Evolutionary conservation across 768 basidiomycete genomes (phyloP).

Genomic region (Royoungia palumana): DNA sequence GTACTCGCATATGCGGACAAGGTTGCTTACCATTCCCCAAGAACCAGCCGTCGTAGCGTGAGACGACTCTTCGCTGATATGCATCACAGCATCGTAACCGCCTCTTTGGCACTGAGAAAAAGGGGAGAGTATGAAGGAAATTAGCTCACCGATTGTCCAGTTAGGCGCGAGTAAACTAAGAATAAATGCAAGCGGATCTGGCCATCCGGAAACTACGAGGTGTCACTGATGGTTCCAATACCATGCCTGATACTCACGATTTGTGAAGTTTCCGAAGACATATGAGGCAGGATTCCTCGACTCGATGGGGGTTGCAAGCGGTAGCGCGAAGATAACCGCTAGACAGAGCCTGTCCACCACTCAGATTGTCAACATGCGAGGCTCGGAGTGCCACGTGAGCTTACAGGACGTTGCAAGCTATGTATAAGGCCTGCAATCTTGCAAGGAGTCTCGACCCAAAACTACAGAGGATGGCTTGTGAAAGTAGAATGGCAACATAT

Average conservation of each 20-base stretch:
- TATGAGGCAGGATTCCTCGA: slow-evolving; percentile 56
- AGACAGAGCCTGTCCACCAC: slow-evolving; percentile 12
- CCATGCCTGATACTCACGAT: slow-evolving; percentile 36
- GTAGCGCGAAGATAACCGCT: slow-evolving; percentile 51
- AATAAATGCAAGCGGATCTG: slow-evolving; percentile 44
- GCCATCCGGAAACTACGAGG: slow-evolving; percentile 38
- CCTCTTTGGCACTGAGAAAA: slow-evolving; percentile 17
- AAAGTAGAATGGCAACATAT: slow-evolving; percentile 54
- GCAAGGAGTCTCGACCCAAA: slow-evolving; percentile 66
- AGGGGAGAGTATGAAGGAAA: too few species aligned
- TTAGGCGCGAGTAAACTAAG: slow-evolving; percentile 45
- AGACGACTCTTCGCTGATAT: slow-evolving; percentile 51
- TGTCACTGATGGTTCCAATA: not conserved
- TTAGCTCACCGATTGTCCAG: slow-evolving; percentile 34
- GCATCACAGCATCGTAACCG: slow-evolving; percentile 47
- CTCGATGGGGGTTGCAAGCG: slow-evolving; percentile 54
- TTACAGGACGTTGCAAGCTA: slow-evolving; percentile 38
- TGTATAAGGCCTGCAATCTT: slow-evolving; percentile 55
- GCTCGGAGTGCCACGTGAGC: slow-evolving; percentile 4
- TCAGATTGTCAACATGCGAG: not conserved
- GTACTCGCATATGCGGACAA: not conserved
- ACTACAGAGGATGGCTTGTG: slow-evolving; percentile 62
- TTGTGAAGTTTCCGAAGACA: slow-evolving; percentile 58
- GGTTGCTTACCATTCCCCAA: slow-evolving; percentile 46
- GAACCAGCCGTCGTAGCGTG: slow-evolving; percentile 56